These are phyloP conservation scores for Penicillium dipodomyicola DNA, from an alignment of 495 filamentous ascomycete genomes.

Conservation along the genomic window DNA sequence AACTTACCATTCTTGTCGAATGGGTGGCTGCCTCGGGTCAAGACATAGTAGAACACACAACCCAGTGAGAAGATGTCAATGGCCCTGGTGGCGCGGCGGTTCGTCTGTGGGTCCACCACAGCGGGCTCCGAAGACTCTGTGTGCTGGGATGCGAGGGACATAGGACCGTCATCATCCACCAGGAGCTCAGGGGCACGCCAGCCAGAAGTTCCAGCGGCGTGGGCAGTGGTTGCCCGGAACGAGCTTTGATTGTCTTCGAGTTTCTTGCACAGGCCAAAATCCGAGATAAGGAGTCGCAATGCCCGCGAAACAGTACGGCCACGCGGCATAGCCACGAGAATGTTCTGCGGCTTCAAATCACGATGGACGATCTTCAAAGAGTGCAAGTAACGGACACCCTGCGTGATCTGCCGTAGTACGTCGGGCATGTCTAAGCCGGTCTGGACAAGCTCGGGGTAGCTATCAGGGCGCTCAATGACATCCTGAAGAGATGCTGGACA, in stretches of 20 bases:
- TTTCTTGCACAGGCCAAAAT: conserved; percentile 98
- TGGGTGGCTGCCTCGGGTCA: conserved; percentile 87
- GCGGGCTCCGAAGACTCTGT: conserved; percentile 57
- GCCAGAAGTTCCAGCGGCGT: conserved; percentile 88
- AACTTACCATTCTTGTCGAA: conserved; percentile 91
- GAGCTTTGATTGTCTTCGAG: conserved; percentile 94
- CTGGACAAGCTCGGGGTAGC: conserved; percentile 56
- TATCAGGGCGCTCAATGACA: conserved; percentile 68
- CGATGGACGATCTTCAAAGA: conserved; percentile 92
- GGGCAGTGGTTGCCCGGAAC: conserved; percentile 88
- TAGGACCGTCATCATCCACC: conserved; percentile 61
- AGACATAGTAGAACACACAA: conserved; percentile 93
- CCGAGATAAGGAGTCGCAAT: conserved; percentile 84
- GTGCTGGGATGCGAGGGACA: conserved; percentile 39
- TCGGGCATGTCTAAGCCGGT: conserved; percentile 54
- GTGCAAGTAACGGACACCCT: conserved; percentile 84
- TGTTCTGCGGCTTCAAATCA: conserved; percentile 96
- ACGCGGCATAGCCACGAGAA: conserved; percentile 66
- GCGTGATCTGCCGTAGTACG: conserved; percentile 80
- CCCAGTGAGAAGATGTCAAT: conserved; percentile 97
- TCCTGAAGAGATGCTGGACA: conserved; percentile 92
- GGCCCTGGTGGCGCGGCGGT: conserved; percentile 82
- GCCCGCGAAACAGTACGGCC: conserved; percentile 34
- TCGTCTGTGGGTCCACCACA: conserved; percentile 61
- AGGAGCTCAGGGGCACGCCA: conserved; percentile 96